phyloP scores from a whole-genome alignment of 2,329 filamentous ascomycete genomes.

The Talaromyces sp. region DNA sequence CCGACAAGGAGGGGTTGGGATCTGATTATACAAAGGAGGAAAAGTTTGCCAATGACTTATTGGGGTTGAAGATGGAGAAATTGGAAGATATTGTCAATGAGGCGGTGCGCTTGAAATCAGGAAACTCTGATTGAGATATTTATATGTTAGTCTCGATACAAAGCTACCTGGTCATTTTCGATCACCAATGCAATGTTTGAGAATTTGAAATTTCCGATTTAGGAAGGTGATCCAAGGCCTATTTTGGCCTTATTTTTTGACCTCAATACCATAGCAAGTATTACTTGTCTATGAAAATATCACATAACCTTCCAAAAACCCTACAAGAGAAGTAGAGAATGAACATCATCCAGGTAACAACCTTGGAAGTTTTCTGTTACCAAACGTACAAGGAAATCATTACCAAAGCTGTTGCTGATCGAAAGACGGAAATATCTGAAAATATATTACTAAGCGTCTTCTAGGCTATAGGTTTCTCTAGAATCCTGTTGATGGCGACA shows the following conservation, averaged over 20 bases:
- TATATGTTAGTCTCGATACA: too few relatives aligned
- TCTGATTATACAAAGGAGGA: conserved; percentile 17
- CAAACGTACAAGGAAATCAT: not conserved
- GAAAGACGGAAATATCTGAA: not conserved
- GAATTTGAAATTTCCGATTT: not conserved
- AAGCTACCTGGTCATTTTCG: too few relatives aligned
- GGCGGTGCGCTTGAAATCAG: not conserved
- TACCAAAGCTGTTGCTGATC: not conserved
- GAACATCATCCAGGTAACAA: too few relatives aligned
- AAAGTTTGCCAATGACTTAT: conserved; percentile 23
- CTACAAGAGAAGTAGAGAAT: too few relatives aligned
- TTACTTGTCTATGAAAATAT: too few relatives aligned
- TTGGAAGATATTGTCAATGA: not conserved
- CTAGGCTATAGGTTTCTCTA: too few relatives aligned
- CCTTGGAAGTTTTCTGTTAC: not conserved
- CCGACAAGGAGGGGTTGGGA: not conserved
- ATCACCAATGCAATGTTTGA: not conserved
- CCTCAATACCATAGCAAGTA: not conserved
- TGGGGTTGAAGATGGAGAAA: conserved; percentile 24
- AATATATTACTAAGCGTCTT: not conserved
- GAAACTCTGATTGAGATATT: too few relatives aligned
- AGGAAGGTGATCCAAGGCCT: not conserved
- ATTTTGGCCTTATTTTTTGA: not conserved
- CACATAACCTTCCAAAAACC: too few relatives aligned
- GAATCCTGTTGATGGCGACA: not conserved